Percentiles rank a stretch among this genome's conserved stretches.
Conservation (phyloP, 768 basidiomycete genomes). For the Glaciozyma martinii region DNA sequence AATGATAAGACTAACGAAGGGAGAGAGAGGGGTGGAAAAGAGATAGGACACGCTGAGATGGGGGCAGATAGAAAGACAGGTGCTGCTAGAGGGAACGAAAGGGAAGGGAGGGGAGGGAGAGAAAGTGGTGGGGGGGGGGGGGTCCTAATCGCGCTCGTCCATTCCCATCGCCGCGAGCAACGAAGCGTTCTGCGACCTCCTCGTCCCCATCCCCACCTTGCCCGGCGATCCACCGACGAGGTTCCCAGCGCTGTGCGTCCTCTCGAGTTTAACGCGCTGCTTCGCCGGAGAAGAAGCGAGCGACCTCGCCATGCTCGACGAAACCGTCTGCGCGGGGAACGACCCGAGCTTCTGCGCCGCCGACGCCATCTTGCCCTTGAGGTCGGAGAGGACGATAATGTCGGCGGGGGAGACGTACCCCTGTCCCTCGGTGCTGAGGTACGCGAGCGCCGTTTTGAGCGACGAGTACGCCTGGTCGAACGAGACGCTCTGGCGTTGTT, state of each 20-base stretch:
- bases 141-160: background rate
- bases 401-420: constrained; percentile 16
- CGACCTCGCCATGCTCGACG: background rate
- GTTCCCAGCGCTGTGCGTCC: constrained; percentile 18
- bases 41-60: too few relatives aligned
- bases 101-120: background rate
- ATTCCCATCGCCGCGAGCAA: constrained; percentile 8
- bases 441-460: constrained; percentile 18
- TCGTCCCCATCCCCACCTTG: background rate
- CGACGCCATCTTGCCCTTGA: constrained; percentile 24
- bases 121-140: background rate
- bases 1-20: too few relatives aligned
- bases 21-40: too few relatives aligned
- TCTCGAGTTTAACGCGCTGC: constrained; percentile 9
- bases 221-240: background rate
- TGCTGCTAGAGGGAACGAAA: background rate
- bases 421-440: constrained; percentile 17
- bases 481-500: background rate
- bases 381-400: constrained; percentile 19
- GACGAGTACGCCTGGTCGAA: constrained; percentile 20
- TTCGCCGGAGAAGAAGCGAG: background rate
- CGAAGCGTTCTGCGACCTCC: background rate
- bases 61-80: too few relatives aligned
- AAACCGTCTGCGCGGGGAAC: background rate
- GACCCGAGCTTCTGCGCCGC: constrained; percentile 1